Evolutionary conservation across 2,329 filamentous ascomycete genomes (phyloP).

Genomic region (Botrytis deweyae): DNA sequence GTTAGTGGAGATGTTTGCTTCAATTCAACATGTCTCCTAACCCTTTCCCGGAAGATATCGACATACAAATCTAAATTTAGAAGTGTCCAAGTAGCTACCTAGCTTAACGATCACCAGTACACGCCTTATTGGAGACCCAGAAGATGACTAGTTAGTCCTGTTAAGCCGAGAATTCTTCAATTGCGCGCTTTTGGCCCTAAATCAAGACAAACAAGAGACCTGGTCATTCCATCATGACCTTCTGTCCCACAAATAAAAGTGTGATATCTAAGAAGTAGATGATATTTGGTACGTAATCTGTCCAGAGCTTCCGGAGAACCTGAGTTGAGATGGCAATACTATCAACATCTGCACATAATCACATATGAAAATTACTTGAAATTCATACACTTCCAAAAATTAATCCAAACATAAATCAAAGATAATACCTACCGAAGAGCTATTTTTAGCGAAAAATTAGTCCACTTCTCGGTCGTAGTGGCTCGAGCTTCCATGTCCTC

Average conservation of each 20-base stretch:
- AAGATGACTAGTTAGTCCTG: background rate
- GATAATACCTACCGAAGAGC: background rate
- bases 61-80: background rate
- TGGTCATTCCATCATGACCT: background rate
- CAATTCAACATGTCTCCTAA: background rate
- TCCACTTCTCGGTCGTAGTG: background rate
- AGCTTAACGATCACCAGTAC: rapidly evolving
- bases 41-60: background rate
- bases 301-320: background rate
- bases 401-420: background rate
- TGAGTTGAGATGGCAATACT: background rate
- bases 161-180: background rate
- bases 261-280: background rate
- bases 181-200: background rate
- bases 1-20: background rate
- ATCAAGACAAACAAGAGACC: background rate
- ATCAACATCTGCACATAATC: background rate
- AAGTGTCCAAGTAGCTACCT: background rate
- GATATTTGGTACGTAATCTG: too few relatives aligned
- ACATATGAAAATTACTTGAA: background rate
- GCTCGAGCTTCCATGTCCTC: background rate
- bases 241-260: background rate
- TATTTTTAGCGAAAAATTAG: background rate
- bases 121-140: background rate
- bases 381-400: background rate